phyloP scores from a whole-genome alignment of 768 basidiomycete genomes.

The Cantharellus cinnabarinus region DNA sequence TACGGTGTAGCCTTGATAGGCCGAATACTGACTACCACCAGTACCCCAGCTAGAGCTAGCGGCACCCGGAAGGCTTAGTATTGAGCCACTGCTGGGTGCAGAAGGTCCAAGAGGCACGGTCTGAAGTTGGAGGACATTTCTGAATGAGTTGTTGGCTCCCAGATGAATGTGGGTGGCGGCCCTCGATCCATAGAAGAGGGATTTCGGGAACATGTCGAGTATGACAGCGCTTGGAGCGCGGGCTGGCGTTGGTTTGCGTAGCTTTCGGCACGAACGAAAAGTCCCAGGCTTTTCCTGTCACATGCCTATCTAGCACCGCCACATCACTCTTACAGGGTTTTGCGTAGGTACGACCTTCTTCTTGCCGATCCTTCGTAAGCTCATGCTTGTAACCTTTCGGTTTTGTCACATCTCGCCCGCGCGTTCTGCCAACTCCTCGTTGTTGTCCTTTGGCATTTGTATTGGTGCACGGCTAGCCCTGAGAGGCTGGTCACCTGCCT shows the following conservation, averaged over 20 bases:
- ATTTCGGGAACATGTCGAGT: conserved; percentile 55
- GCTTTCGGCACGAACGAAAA: too few relatives aligned
- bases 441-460: too few relatives aligned
- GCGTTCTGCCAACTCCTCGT: too few relatives aligned
- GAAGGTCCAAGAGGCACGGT: background rate
- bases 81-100: background rate
- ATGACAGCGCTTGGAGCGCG: background rate
- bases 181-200: conserved; percentile 53
- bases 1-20: conserved; percentile 49
- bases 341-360: too few relatives aligned
- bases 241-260: background rate
- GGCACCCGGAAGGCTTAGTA: conserved; percentile 12
- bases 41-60: conserved; percentile 34
- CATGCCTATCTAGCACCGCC: too few relatives aligned
- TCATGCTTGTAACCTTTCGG: too few relatives aligned
- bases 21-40: conserved; percentile 50
- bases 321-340: too few relatives aligned
- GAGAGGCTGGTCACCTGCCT: background rate
- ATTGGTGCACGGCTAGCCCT: too few relatives aligned
- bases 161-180: conserved; percentile 61
- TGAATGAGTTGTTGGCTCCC: conserved; percentile 22
- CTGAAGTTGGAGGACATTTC: conserved; percentile 59
- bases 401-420: too few relatives aligned
- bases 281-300: too few relatives aligned
- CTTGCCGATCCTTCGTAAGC: too few relatives aligned